Evolutionary conservation across 306 rosid genomes (phyloP).

Genomic region (Ammopiptanthus mongolicus): DNA sequence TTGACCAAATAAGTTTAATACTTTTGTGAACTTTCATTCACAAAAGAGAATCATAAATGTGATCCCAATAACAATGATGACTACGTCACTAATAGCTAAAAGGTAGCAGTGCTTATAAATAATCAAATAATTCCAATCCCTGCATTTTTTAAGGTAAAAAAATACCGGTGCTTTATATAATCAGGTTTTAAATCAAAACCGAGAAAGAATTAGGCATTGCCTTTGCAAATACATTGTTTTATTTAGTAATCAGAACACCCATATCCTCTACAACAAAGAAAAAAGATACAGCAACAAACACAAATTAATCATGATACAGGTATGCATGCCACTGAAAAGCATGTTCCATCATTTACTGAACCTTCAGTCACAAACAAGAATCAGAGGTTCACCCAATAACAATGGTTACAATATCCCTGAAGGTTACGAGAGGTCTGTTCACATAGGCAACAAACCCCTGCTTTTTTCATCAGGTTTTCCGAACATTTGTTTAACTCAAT

Average conservation of each 20-base stretch:
- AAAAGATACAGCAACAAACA: not conserved
- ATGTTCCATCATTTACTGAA: constrained; percentile 43
- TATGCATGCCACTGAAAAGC: not conserved
- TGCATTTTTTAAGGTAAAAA: not conserved
- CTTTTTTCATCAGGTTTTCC: constrained; percentile 30
- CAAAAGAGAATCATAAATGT: not conserved
- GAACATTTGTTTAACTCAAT: not conserved
- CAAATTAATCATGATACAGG: not conserved
- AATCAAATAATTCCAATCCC: constrained; percentile 19
- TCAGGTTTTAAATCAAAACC: not conserved
- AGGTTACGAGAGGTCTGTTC: constrained; percentile 16
- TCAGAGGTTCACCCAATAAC: constrained; percentile 40
- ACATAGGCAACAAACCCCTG: constrained; percentile 27
- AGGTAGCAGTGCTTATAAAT: constrained; percentile 24
- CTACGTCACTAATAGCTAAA: constrained; percentile 30
- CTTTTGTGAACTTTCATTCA: not conserved
- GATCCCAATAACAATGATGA: constrained; percentile 35
- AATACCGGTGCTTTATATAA: not conserved
- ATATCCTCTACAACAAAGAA: not conserved
- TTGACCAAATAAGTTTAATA: not conserved
- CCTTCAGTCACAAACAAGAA: constrained; percentile 5
- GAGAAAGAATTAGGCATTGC: not conserved
- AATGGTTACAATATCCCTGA: constrained; percentile 28
- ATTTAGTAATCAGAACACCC: not conserved
- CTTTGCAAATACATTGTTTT: not conserved